Evolutionary conservation across 2,329 filamentous ascomycete species (phyloP).

Genomic region (Colletotrichum lindemuthianum): DNA sequence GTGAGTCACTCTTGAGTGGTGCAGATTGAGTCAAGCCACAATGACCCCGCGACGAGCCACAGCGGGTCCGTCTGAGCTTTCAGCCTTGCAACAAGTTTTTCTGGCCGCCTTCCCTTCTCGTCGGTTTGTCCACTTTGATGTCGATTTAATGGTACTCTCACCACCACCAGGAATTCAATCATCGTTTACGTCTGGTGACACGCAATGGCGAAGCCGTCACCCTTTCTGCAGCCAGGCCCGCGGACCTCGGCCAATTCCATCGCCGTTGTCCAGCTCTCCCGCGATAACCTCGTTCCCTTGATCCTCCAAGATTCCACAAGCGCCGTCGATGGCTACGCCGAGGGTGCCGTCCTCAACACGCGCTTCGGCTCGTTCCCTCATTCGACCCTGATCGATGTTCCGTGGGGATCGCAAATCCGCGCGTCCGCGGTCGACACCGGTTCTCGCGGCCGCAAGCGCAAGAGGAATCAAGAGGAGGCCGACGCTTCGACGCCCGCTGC

Average conservation of each 20-base stretch:
- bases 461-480: constrained; percentile 58
- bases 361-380: constrained; percentile 93
- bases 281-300: constrained; percentile 84
- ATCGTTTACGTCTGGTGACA: too few relatives aligned
- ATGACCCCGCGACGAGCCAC: constrained; percentile 31
- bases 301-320: constrained; percentile 72
- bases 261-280: constrained; percentile 87
- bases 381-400: constrained; percentile 77
- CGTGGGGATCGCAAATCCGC: constrained; percentile 92
- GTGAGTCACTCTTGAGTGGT: constrained; percentile 20
- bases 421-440: constrained; percentile 93
- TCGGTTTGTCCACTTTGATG: background rate
- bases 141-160: too few relatives aligned
- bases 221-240: constrained; percentile 79
- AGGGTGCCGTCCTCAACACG: constrained; percentile 87
- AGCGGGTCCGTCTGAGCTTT: background rate
- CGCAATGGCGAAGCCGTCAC: constrained; percentile 64
- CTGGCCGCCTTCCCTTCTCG: background rate
- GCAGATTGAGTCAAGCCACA: accelerated
- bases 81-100: constrained; percentile 32
- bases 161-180: too few relatives aligned
- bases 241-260: constrained; percentile 72
- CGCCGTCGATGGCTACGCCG: constrained; percentile 75
- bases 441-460: constrained; percentile 80
- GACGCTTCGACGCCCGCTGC: constrained; percentile 39